These are phyloP conservation scores for Raddia guianensis DNA, from an alignment of 176 grass and related monocot genomes.

Conservation along the genomic window DNA sequence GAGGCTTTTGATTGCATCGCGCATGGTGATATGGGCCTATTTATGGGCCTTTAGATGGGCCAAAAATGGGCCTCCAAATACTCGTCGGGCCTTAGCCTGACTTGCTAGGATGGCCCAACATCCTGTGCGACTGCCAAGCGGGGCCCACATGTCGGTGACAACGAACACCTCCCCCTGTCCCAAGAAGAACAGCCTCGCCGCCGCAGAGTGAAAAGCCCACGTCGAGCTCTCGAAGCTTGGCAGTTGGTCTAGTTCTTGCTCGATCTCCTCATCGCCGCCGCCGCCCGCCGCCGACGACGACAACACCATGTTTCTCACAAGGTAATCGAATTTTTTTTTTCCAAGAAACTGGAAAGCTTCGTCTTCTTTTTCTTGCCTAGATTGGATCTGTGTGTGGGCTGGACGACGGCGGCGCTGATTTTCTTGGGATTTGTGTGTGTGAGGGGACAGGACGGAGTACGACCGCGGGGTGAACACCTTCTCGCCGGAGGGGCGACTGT, in stretches of 20 bases:
- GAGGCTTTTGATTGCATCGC: neutral
- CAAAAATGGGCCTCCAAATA: fast-evolving
- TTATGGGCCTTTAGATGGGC: neutral
- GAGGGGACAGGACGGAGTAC: constrained; percentile 69
- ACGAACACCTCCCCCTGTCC: neutral
- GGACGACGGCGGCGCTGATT: neutral
- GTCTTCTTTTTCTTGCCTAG: neutral
- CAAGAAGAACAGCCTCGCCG: constrained; percentile 38
- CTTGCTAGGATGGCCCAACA: too few species aligned
- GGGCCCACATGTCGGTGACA: neutral
- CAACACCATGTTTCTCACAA: constrained; percentile 85
- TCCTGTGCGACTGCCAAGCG: neutral
- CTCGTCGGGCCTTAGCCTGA: neutral
- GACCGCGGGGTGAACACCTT: constrained; percentile 92
- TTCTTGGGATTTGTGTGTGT: neutral
- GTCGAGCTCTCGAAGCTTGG: neutral
- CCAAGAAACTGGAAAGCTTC: too few species aligned
- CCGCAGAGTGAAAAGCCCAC: neutral
- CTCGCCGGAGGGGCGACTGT: constrained; percentile 87
- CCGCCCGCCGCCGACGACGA: neutral
- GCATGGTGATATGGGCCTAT: neutral
- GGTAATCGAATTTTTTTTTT: constrained; percentile 47
- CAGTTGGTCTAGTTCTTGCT: neutral
- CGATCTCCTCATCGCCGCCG: neutral
- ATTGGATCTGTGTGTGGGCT: neutral